phyloP scores from a whole-genome alignment of 2,329 filamentous ascomycete genomes.

The Exophiala sp. region DNA sequence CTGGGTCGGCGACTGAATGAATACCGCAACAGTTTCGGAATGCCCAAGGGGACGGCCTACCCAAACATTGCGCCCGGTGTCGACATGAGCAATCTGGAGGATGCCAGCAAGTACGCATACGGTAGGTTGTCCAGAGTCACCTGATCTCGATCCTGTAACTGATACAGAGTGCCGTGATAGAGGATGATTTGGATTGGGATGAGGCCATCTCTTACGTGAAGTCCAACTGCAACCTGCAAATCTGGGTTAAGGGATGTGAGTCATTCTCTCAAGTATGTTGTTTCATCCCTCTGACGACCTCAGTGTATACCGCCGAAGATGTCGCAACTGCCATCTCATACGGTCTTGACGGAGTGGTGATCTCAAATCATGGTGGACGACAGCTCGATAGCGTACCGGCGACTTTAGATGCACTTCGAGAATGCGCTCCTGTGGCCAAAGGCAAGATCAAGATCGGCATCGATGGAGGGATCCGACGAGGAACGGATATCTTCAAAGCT shows the following conservation, averaged over 20 bases:
- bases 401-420: conserved; percentile 23
- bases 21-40: conserved; percentile 49
- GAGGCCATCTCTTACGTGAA: conserved; percentile 49
- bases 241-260: conserved; percentile 29
- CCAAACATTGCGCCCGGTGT: conserved; percentile 23
- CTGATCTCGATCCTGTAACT: not conserved
- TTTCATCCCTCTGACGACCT: not conserved
- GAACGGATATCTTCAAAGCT: conserved; percentile 38
- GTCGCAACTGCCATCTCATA: conserved; percentile 23
- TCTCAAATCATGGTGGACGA: conserved; percentile 26
- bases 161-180: conserved; percentile 21
- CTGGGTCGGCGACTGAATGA: conserved; percentile 54
- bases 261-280: conserved; percentile 19
- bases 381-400: conserved; percentile 26
- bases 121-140: not conserved
- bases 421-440: conserved; percentile 23
- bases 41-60: conserved; percentile 24
- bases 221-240: conserved; percentile 32
- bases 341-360: conserved; percentile 23
- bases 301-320: conserved; percentile 23
- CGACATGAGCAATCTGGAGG: conserved; percentile 14
- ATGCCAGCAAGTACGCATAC: conserved; percentile 7
- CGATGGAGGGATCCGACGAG: conserved; percentile 36
- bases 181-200: conserved; percentile 48
- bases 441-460: conserved; percentile 32